phyloP scores from a whole-genome alignment of 768 basidiomycete species.

The Podaxis sp. region DNA sequence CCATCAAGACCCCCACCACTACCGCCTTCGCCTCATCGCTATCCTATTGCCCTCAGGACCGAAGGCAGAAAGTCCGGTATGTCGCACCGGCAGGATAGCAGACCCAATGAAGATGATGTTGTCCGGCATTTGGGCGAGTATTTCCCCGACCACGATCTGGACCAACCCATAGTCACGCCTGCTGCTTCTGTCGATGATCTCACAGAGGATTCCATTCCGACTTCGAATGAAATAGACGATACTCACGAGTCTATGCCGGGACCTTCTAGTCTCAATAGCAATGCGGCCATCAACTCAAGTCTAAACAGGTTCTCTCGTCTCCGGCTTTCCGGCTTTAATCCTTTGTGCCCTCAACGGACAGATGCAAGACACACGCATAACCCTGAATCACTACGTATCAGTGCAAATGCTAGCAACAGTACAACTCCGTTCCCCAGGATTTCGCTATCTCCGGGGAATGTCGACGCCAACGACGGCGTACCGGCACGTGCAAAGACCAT shows the following conservation, averaged over 20 bases:
- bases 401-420: not conserved
- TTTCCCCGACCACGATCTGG: slow-evolving; percentile 88
- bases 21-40: slow-evolving; percentile 3
- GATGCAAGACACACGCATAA: not conserved
- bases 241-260: not conserved
- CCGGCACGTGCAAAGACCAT: slow-evolving; percentile 69
- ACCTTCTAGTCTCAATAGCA: not conserved
- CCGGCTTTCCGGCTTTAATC: slow-evolving; percentile 7
- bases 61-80: not conserved
- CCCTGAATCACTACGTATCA: not conserved
- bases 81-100: slow-evolving; percentile 34
- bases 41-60: not conserved
- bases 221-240: slow-evolving; percentile 7
- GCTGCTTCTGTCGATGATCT: slow-evolving; percentile 26
- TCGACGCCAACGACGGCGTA: slow-evolving; percentile 22
- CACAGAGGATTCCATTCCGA: not conserved
- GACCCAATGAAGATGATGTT: slow-evolving; percentile 77
- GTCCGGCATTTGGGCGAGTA: slow-evolving; percentile 78
- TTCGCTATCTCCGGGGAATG: not conserved
- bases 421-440: not conserved
- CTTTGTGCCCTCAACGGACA: not conserved
- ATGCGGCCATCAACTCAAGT: not conserved
- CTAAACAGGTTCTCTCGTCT: slow-evolving; percentile 5
- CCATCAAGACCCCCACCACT: not conserved
- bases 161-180: slow-evolving; percentile 75